Conservation (phyloP, 768 basidiomycete genomes). For the Kwoniella bestiolae region DNA sequence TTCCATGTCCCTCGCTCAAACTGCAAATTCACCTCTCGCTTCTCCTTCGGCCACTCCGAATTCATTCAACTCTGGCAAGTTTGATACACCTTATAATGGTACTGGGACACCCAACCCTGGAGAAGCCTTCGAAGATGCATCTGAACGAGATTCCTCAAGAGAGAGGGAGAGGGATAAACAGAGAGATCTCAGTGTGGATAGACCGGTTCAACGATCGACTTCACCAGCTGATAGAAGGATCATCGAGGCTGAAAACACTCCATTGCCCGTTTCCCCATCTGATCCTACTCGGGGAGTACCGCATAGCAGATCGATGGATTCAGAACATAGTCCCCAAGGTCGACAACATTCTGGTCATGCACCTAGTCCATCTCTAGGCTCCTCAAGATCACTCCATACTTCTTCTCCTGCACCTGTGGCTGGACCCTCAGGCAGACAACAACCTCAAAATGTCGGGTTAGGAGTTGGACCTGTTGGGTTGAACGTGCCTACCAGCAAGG, state of each 20-base stretch:
- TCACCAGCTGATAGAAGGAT: slow-evolving; percentile 27
- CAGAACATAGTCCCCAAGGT: slow-evolving; percentile 20
- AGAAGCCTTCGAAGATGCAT: slow-evolving; percentile 25
- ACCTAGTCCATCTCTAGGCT: slow-evolving; percentile 26
- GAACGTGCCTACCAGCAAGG: slow-evolving; percentile 57
- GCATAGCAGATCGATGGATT: slow-evolving; percentile 20
- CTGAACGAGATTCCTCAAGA: slow-evolving; percentile 17
- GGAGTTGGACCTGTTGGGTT: slow-evolving; percentile 53
- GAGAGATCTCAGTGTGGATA: slow-evolving; percentile 32
- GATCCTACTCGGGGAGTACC: slow-evolving; percentile 16
- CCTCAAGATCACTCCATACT: slow-evolving; percentile 12
- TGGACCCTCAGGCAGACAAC: slow-evolving; percentile 7
- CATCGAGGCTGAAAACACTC: slow-evolving; percentile 18
- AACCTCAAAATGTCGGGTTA: slow-evolving; percentile 38
- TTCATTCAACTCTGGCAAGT: slow-evolving; percentile 30
- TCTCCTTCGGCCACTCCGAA: slow-evolving; percentile 38
- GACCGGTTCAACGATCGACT: slow-evolving; percentile 22
- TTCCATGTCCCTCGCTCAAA: slow-evolving; percentile 20
- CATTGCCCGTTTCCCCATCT: slow-evolving; percentile 29
- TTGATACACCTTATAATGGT: slow-evolving; percentile 23
- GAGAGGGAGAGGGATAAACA: slow-evolving; percentile 15
- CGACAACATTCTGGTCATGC: not conserved
- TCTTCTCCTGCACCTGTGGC: slow-evolving; percentile 25
- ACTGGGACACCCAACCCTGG: slow-evolving; percentile 12
- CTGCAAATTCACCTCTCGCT: slow-evolving; percentile 30